Conservation (phyloP, 306 rosid species). For the Cucurbita moschata region DNA sequence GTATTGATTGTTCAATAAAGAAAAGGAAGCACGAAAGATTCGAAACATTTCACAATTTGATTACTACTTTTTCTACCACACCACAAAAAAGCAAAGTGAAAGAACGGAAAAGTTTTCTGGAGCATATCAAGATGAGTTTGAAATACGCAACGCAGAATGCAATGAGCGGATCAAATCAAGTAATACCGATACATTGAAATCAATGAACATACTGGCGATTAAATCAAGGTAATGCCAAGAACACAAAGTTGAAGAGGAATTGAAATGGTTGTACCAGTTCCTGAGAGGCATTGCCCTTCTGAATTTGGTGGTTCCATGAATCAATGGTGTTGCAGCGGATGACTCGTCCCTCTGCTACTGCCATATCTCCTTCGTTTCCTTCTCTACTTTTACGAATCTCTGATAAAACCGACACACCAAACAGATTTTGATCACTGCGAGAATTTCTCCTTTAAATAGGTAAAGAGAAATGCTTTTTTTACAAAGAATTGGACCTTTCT, state of each 20-base stretch:
- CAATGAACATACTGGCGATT: neutral
- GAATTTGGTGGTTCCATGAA: conserved; percentile 36
- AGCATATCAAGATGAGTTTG: neutral
- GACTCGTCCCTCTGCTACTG: conserved; percentile 43
- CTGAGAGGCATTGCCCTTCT: conserved; percentile 36
- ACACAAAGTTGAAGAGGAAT: neutral
- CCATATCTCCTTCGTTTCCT: conserved; percentile 4
- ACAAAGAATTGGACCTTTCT: neutral
- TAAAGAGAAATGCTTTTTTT: neutral
- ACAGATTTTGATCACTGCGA: neutral
- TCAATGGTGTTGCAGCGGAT: conserved; percentile 39
- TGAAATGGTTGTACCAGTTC: conserved; percentile 19
- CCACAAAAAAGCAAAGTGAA: neutral
- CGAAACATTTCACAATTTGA: conserved; percentile 3
- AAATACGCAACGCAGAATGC: neutral
- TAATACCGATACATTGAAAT: neutral
- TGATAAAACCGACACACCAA: neutral
- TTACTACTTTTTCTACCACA: conserved; percentile 2
- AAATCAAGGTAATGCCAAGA: neutral
- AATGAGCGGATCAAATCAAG: neutral
- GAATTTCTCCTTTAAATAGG: conserved; percentile 8
- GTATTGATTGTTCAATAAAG: neutral
- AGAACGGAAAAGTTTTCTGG: neutral
- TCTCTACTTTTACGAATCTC: neutral
- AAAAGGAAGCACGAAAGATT: conserved; percentile 3